Percentiles rank a stretch among this genome's conserved stretches.
phyloP scores from a whole-genome alignment of 2,329 filamentous ascomycete genomes.

The Fonsecaea pedrosoi region DNA sequence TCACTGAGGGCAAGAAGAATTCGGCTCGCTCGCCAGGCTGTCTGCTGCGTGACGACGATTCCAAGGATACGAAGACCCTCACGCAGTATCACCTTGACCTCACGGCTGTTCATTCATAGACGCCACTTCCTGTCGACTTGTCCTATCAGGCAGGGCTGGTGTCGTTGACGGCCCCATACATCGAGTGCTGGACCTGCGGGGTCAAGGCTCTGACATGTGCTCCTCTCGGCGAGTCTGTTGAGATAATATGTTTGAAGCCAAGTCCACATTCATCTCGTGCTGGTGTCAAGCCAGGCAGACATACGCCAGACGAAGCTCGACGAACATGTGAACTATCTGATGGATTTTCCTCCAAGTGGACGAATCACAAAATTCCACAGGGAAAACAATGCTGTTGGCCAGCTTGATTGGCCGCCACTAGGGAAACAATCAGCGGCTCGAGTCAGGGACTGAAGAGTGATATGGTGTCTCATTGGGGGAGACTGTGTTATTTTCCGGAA shows the following conservation, averaged over 20 bases:
- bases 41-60: neutral
- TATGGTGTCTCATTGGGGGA: slow-evolving; percentile 15
- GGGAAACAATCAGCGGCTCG: slow-evolving; percentile 18
- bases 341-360: slow-evolving; percentile 8
- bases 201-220: neutral
- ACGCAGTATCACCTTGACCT: neutral
- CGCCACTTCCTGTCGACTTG: neutral
- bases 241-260: neutral
- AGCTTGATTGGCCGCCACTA: slow-evolving; percentile 13
- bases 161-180: neutral
- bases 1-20: neutral
- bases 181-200: neutral
- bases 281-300: slow-evolving; percentile 14
- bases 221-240: neutral
- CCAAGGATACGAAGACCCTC: neutral
- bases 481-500: neutral
- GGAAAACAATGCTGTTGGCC: slow-evolving; percentile 5
- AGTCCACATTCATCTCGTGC: neutral
- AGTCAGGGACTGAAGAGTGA: slow-evolving; percentile 1
- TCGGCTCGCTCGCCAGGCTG: neutral
- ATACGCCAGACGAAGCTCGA: neutral
- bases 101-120: neutral
- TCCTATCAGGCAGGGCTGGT: neutral
- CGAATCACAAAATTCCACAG: slow-evolving; percentile 18
- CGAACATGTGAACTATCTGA: slow-evolving; percentile 2